phyloP scores from a whole-genome alignment of 2,329 filamentous ascomycete species.

The Blastomyces silverae region DNA sequence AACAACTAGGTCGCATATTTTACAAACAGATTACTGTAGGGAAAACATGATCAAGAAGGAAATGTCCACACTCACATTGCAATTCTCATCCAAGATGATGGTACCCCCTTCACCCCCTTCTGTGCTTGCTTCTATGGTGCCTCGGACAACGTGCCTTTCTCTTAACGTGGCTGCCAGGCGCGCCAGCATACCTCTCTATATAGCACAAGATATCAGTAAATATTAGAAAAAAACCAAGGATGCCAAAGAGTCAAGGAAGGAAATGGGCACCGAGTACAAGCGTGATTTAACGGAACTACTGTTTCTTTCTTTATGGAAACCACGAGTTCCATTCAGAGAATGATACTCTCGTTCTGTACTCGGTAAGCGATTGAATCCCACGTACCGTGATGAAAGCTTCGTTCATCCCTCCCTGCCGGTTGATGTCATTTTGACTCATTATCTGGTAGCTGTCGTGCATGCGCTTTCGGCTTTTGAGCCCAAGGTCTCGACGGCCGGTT shows the following conservation, averaged over 20 bases:
- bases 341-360: conserved; percentile 22
- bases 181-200: conserved; percentile 44
- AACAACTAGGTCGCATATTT: background rate
- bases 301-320: conserved; percentile 17
- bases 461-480: conserved; percentile 51
- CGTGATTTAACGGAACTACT: background rate
- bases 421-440: conserved; percentile 55
- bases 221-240: conserved; percentile 12
- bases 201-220: conserved; percentile 20
- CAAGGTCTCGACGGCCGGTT: conserved; percentile 29
- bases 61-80: conserved; percentile 32
- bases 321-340: conserved; percentile 25
- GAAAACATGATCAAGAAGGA: background rate
- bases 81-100: conserved; percentile 42
- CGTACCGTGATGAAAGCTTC: conserved; percentile 53
- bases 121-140: conserved; percentile 21
- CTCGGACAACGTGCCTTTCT: conserved; percentile 29
- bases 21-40: background rate
- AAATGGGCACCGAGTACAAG: background rate
- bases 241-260: conserved; percentile 8
- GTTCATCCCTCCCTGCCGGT: conserved; percentile 51
- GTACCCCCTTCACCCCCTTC: conserved; percentile 28
- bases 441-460: conserved; percentile 57
- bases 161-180: conserved; percentile 40
- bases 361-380: conserved; percentile 25